Evolutionary conservation across 2,329 filamentous ascomycete species (phyloP).

Genomic region (Fusarium verticillioides): DNA sequence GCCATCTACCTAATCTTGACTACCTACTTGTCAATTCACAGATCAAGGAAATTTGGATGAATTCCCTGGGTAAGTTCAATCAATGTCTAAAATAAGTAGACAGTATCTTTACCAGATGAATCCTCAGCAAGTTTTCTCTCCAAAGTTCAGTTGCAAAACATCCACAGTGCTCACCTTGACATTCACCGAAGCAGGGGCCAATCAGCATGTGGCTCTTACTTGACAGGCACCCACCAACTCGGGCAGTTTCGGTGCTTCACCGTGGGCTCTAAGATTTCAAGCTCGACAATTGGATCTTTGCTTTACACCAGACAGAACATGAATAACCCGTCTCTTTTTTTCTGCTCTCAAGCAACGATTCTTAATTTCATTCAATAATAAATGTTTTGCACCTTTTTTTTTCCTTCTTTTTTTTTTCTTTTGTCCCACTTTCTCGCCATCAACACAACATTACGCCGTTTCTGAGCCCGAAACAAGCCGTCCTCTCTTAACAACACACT

Average conservation of each 20-base stretch:
- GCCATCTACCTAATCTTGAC: background rate
- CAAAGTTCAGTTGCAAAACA: background rate
- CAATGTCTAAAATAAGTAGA: background rate
- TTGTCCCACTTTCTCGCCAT: background rate
- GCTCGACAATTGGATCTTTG: background rate
- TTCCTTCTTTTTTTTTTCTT: background rate
- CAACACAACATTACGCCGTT: background rate
- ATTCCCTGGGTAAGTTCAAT: too few species aligned
- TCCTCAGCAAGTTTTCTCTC: background rate
- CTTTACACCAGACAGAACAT: background rate
- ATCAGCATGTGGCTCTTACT: slow-evolving; percentile 12
- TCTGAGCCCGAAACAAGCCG: background rate
- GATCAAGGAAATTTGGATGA: background rate
- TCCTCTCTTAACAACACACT: background rate
- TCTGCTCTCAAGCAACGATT: background rate
- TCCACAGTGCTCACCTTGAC: background rate
- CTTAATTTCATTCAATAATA: background rate
- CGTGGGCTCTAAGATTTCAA: background rate
- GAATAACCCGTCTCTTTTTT: background rate
- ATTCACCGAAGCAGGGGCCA: slow-evolving; percentile 2
- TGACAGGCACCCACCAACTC: slow-evolving; percentile 7
- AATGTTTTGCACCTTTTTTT: too few species aligned
- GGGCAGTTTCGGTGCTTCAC: slow-evolving; percentile 2
- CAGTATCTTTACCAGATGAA: background rate
- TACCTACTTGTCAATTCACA: background rate